Conservation (phyloP, 208 protist genomes). For the Crithidia bombi region DNA sequence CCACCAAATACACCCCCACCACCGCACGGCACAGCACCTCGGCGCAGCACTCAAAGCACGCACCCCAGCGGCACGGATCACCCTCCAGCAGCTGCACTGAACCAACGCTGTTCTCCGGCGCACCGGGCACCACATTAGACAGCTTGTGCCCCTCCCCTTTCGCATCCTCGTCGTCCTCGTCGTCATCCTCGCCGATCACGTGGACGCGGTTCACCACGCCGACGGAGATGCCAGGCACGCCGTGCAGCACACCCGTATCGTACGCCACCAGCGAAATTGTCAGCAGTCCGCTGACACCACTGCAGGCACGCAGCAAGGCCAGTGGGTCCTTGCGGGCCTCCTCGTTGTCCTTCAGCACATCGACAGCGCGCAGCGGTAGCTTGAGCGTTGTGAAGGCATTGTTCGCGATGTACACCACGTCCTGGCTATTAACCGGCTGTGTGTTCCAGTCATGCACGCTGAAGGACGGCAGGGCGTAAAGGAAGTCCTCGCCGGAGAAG, state of each 20-base stretch:
- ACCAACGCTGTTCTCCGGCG: slow-evolving; percentile 33
- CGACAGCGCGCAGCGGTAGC: slow-evolving; percentile 66
- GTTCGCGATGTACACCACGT: slow-evolving; percentile 64
- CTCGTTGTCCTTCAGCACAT: slow-evolving; percentile 39
- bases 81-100: slow-evolving; percentile 84
- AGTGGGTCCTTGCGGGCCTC: slow-evolving; percentile 17
- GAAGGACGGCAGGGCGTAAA: slow-evolving; percentile 78
- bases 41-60: slow-evolving; percentile 52
- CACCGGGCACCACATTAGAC: slow-evolving; percentile 1
- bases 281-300: slow-evolving; percentile 55
- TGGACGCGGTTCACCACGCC: slow-evolving; percentile 81
- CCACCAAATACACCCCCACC: slow-evolving; percentile 57
- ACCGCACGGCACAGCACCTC: slow-evolving; percentile 57
- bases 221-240: slow-evolving; percentile 71
- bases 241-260: slow-evolving; percentile 77
- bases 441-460: slow-evolving; percentile 68
- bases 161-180: slow-evolving; percentile 18
- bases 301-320: slow-evolving; percentile 59
- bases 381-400: slow-evolving; percentile 63
- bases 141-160: slow-evolving; percentile 5
- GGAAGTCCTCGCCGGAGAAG: slow-evolving; percentile 86
- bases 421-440: slow-evolving; percentile 32
- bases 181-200: slow-evolving; percentile 24
- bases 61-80: slow-evolving; percentile 76
- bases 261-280: slow-evolving; percentile 82